Evolutionary conservation across 441 rosid species (phyloP).

Genomic region (Cnidoscolus chayamansa): DNA sequence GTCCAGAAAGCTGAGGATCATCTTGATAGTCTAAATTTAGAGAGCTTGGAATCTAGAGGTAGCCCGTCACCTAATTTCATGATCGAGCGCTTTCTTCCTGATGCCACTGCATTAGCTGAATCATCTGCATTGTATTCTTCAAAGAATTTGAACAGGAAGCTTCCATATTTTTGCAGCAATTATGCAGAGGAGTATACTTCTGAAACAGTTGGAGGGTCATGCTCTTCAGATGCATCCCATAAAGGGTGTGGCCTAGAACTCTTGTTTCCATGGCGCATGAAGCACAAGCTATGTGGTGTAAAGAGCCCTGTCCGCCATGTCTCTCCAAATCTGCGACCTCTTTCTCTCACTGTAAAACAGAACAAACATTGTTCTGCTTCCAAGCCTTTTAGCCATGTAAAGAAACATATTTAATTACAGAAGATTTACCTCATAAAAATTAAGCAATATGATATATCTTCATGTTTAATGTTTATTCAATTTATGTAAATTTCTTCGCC

Average conservation of each 20-base stretch:
- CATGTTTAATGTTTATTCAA: no score
- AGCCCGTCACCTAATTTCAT: conserved; percentile 56
- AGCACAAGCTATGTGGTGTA: conserved; percentile 61
- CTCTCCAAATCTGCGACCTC: conserved; percentile 16
- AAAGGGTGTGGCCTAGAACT: conserved; percentile 68
- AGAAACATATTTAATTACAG: conserved; percentile 6
- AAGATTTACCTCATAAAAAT: background rate
- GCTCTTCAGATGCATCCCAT: conserved; percentile 36
- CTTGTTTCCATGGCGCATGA: conserved; percentile 67
- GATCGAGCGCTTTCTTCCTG: conserved; percentile 74
- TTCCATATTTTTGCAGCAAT: conserved; percentile 32
- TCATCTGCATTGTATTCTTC: conserved; percentile 32
- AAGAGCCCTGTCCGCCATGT: conserved; percentile 34
- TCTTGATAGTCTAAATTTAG: conserved; percentile 35
- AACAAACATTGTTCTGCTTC: conserved; percentile 18
- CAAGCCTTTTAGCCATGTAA: conserved; percentile 23
- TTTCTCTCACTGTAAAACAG: conserved; percentile 17
- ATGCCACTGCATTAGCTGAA: conserved; percentile 73
- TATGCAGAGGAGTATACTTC: conserved; percentile 26
- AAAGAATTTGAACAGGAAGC: conserved; percentile 27
- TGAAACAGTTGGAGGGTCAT: conserved; percentile 16
- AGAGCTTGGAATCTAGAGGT: conserved; percentile 31
- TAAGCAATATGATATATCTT: background rate
- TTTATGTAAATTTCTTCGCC: background rate
- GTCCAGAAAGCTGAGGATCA: conserved; percentile 53